Base-by-base conservation (phyloP, 371 early-diverging fungal genomes). In the Mucor mucedo region DNA sequence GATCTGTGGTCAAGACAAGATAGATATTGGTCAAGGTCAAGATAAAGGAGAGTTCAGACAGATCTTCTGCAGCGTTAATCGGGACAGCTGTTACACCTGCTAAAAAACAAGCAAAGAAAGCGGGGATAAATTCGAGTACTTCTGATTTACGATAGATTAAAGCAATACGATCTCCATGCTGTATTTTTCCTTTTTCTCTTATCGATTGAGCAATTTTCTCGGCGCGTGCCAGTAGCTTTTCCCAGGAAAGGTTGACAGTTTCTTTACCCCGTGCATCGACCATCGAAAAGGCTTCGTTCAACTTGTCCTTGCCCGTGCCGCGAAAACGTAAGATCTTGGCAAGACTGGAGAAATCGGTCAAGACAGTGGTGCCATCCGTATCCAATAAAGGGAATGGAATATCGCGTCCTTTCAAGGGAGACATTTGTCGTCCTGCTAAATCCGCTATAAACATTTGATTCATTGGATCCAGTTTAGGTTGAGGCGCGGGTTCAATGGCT, bases 61-160 rank as follows among this genome's bases (percentile, higher is more conserved):
- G 71, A 52, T 91, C 91, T 58, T 94, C 94, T 9, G 87, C 88
- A 2, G 91, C 85, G 53, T 89, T 89, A 66, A 91, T 84, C 2
- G 95, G 95, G 11, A 95, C 93, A 2, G 94, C 94, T 5, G 89
- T 88, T 72, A 91, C 78, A 9, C 94, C 94, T 2, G 90, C 89
- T 56, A 88, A 81, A 67, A 94, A 89, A 69, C 94, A 92, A 16
- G 88, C 94, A 60, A 88, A 85, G 40, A 94, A 60, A 8, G 91
- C 90, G 3, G 87, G 88, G 30, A 93, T 70, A 63, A 88, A 94
- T 27, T 95, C 95, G 48, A 91, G 63, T 16, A 90, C 80, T 67
- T 95, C 95, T 14, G 84, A 82, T 65, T 89, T 91, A 39, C 92
- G 84, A 75, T 91, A 95, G 42, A 95, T 83, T 29, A 95, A 75